These are phyloP conservation scores for Pharnaceum exiguum DNA, from an alignment of 148 eudicot species.

Conservation along the genomic window DNA sequence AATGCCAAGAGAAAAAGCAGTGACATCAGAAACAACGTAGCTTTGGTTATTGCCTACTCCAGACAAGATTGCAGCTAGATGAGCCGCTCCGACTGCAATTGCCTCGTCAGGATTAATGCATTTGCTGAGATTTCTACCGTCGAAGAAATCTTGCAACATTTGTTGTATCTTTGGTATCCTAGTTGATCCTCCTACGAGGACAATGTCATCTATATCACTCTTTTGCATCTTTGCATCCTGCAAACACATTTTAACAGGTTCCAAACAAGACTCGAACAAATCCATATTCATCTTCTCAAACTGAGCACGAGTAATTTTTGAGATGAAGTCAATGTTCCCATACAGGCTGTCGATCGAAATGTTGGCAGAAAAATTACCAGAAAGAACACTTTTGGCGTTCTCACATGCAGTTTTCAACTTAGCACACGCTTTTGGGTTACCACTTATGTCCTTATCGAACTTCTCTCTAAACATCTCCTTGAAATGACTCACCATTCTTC, in stretches of 20 bases:
- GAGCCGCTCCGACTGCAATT: neutral
- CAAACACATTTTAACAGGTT: slow-evolving; percentile 2
- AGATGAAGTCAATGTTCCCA: neutral
- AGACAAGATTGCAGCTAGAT: slow-evolving; percentile 2
- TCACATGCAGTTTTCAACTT: neutral
- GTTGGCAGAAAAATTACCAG: neutral
- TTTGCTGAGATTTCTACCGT: neutral
- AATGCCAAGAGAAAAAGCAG: neutral
- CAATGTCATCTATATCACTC: neutral
- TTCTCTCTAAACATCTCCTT: neutral
- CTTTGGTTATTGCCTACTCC: neutral
- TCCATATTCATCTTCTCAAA: neutral
- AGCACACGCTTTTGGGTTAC: neutral
- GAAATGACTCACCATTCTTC: slow-evolving; percentile 2
- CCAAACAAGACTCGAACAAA: neutral
- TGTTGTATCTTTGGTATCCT: slow-evolving; percentile 4
- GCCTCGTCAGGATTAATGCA: slow-evolving; percentile 6
- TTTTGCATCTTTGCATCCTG: slow-evolving; percentile 1
- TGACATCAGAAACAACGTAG: neutral
- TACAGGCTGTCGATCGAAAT: neutral
- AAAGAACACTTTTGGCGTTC: neutral
- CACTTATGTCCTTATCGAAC: slow-evolving; percentile 1
- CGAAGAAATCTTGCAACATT: slow-evolving; percentile 1
- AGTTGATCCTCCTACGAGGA: slow-evolving; percentile 5
- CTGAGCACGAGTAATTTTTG: neutral